A percentile compares a stretch with the other conserved stretches of the same genome.
Conservation (phyloP, 2,329 filamentous ascomycete species). For the Lomentospora prolificans region DNA sequence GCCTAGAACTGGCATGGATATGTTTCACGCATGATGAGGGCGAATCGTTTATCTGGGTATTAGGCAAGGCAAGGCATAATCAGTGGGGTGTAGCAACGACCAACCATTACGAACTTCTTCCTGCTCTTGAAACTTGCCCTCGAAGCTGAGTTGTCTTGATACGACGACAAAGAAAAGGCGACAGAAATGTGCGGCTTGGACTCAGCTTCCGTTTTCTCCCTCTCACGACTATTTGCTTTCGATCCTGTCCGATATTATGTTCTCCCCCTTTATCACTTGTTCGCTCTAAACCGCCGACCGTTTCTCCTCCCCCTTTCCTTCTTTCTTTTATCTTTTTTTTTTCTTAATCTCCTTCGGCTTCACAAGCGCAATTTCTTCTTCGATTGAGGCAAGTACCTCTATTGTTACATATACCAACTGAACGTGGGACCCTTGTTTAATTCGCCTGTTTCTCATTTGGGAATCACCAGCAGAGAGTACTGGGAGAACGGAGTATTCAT, state of each 20-base stretch:
- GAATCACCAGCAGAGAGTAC: background rate
- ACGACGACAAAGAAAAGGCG: background rate
- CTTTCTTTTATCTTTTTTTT: conserved; percentile 1
- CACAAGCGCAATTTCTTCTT: background rate
- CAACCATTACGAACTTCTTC: background rate
- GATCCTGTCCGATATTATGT: conserved; percentile 1
- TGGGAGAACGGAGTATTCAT: background rate
- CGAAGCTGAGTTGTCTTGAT: background rate
- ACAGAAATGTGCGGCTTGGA: background rate
- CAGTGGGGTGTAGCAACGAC: background rate
- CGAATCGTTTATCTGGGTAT: background rate
- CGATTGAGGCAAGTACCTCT: background rate
- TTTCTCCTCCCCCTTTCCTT: conserved; percentile 8
- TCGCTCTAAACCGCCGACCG: no score
- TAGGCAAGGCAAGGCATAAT: background rate
- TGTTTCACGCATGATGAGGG: conserved; percentile 1
- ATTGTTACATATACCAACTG: background rate
- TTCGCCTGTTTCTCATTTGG: background rate
- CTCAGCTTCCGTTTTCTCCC: background rate
- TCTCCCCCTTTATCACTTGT: conserved; percentile 1
- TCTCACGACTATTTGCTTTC: conserved; percentile 1
- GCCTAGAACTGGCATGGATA: background rate
- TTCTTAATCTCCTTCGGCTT: background rate
- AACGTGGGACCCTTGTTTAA: background rate
- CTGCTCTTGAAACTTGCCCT: background rate